phyloP scores from a whole-genome alignment of 2,329 filamentous ascomycete genomes.

The Penicillium thymicola region DNA sequence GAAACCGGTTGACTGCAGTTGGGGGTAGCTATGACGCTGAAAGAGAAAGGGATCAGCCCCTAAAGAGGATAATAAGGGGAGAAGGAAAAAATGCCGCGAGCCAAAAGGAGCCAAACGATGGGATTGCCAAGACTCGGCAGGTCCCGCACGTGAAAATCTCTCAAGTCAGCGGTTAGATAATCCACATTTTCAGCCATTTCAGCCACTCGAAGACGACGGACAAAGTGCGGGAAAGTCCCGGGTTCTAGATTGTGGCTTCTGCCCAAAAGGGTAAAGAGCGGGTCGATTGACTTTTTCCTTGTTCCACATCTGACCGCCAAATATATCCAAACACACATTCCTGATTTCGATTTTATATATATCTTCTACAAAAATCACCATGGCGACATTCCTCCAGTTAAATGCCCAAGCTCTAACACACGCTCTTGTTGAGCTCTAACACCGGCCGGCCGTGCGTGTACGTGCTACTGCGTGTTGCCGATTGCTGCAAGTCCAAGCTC shows the following conservation, averaged over 20 bases:
- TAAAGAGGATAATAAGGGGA: background rate
- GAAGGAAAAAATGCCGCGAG: background rate
- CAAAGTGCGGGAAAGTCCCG: background rate
- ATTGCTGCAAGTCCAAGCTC: conserved; percentile 7
- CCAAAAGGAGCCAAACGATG: background rate
- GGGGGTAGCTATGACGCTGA: background rate
- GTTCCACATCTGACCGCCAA: conserved; percentile 2
- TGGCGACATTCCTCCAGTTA: conserved; percentile 23
- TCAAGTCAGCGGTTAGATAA: background rate
- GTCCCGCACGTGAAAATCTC: conserved; percentile 1
- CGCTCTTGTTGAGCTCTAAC: conserved; percentile 20
- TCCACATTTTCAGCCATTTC: background rate
- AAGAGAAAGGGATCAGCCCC: background rate
- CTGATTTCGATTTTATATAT: conserved; percentile 3
- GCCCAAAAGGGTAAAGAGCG: background rate
- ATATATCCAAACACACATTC: conserved; percentile 9
- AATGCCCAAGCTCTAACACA: conserved; percentile 21
- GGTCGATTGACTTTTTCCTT: background rate
- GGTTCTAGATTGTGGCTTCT: background rate
- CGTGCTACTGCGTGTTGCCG: conserved; percentile 14
- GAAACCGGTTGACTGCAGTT: background rate
- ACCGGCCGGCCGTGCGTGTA: conserved; percentile 12
- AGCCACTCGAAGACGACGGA: background rate
- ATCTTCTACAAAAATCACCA: conserved; percentile 5
- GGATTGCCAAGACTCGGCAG: background rate